These are phyloP conservation scores for Sparassis latifolia DNA, from an alignment of 1,284 basidiomycete genomes.

Conservation along the genomic window DNA sequence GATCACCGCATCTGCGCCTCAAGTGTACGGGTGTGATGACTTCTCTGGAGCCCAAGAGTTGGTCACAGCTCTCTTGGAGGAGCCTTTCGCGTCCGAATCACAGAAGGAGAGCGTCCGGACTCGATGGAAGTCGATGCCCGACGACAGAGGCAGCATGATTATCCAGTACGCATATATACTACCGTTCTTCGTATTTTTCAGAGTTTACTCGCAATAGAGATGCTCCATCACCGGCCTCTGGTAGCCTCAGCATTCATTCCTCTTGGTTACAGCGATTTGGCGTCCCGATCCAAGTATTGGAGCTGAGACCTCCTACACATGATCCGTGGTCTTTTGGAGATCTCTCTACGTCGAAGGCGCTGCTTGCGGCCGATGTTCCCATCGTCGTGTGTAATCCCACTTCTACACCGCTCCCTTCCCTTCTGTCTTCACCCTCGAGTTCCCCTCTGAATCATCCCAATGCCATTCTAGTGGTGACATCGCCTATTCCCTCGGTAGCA, in stretches of 20 bases:
- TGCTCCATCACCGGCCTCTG: conserved; percentile 7
- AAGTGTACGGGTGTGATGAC: conserved; percentile 52
- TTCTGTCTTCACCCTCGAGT: conserved; percentile 23
- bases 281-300: conserved; percentile 40
- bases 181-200: neutral
- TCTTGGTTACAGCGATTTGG: conserved; percentile 49
- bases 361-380: conserved; percentile 50
- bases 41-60: conserved; percentile 45
- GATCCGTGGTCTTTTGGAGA: conserved; percentile 19
- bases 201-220: conserved; percentile 10
- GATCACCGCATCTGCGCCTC: conserved; percentile 3
- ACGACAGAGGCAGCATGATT: conserved; percentile 20
- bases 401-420: conserved; percentile 35
- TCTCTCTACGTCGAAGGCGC: conserved; percentile 6
- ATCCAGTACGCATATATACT: conserved; percentile 31
- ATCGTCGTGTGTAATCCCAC: conserved; percentile 55
- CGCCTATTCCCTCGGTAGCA: conserved; percentile 12
- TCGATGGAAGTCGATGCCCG: conserved; percentile 33
- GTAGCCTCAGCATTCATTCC: conserved; percentile 31
- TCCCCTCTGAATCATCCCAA: conserved; percentile 42
- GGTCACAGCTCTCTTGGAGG: conserved; percentile 61
- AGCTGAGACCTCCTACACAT: conserved; percentile 17
- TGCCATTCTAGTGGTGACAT: conserved; percentile 44
- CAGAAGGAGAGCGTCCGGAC: conserved; percentile 34
- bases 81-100: conserved; percentile 51